These are phyloP conservation scores for Asclepias syriaca DNA, from an alignment of 257 asterid species.

Conservation along the genomic window DNA sequence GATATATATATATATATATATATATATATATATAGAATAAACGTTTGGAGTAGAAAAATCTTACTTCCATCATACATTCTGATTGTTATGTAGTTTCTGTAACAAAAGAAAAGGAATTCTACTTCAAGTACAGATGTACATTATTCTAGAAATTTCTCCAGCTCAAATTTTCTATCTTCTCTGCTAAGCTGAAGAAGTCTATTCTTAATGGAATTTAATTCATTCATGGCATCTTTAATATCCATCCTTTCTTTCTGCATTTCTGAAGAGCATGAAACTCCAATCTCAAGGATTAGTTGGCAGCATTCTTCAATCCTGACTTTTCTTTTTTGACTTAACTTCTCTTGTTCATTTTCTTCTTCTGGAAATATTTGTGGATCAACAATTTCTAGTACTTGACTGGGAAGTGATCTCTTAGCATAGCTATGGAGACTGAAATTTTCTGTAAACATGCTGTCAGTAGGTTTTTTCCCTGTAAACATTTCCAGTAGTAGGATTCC, in stretches of 20 bases:
- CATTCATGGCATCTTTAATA: conserved; percentile 10
- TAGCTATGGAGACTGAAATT: conserved; percentile 11
- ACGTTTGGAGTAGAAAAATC: background rate
- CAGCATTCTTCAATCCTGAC: background rate
- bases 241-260: conserved; percentile 20
- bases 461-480: conserved; percentile 22
- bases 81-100: too few species aligned
- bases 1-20: background rate
- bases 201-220: conserved; percentile 9
- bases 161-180: background rate
- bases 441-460: conserved; percentile 8
- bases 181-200: background rate
- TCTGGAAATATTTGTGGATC: conserved; percentile 14
- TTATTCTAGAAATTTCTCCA: too few species aligned
- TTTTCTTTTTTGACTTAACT: background rate
- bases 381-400: conserved; percentile 7
- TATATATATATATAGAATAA: too few species aligned
- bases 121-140: too few species aligned
- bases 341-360: conserved; percentile 1
- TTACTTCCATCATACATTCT: too few species aligned
- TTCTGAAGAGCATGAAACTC: conserved; percentile 17
- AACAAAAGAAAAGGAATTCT: too few species aligned
- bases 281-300: conserved; percentile 7
- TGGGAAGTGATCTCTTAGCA: conserved; percentile 15
- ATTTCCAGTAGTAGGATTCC: conserved; percentile 21